Conservation (phyloP, 2,329 filamentous ascomycete species). For the Cladosporium sp. region DNA sequence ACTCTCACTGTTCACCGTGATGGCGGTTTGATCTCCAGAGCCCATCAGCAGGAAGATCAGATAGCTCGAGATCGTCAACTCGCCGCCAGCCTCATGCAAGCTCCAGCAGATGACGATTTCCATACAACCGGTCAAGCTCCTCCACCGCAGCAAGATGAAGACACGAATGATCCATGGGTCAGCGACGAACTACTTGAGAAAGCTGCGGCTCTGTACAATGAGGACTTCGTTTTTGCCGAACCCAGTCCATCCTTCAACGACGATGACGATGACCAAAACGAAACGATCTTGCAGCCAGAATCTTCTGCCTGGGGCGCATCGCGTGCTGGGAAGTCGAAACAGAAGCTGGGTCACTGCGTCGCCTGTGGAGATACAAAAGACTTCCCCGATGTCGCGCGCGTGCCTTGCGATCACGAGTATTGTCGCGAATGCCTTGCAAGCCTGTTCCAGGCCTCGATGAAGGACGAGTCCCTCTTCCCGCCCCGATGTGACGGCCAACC, state of each 20-base stretch:
- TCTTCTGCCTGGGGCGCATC: conserved; percentile 28
- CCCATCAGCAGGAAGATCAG: conserved; percentile 29
- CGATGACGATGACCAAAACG: neutral
- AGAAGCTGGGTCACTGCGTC: conserved; percentile 26
- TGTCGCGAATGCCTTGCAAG: conserved; percentile 52
- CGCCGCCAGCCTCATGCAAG: conserved; percentile 12
- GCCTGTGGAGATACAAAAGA: conserved; percentile 36
- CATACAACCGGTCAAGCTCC: too few relatives aligned
- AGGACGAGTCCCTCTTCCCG: conserved; percentile 57
- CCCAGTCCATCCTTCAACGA: neutral
- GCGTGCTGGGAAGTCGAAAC: conserved; percentile 21
- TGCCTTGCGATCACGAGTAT: conserved; percentile 50
- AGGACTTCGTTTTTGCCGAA: too few relatives aligned
- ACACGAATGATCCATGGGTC: conserved; percentile 19
- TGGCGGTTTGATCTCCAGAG: conserved; percentile 23
- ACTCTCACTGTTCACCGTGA: conserved; percentile 27
- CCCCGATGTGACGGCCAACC: conserved; percentile 54
- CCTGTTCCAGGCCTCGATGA: conserved; percentile 49
- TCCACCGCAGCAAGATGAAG: neutral
- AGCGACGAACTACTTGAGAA: conserved; percentile 29
- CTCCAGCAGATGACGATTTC: neutral
- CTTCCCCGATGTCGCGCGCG: conserved; percentile 33
- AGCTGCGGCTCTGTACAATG: conserved; percentile 28
- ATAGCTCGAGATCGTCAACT: conserved; percentile 27
- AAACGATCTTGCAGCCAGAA: conserved; percentile 18